These are phyloP conservation scores for Pythium guiyangense DNA, from an alignment of 352 stramenopile species.

Conservation along the genomic window DNA sequence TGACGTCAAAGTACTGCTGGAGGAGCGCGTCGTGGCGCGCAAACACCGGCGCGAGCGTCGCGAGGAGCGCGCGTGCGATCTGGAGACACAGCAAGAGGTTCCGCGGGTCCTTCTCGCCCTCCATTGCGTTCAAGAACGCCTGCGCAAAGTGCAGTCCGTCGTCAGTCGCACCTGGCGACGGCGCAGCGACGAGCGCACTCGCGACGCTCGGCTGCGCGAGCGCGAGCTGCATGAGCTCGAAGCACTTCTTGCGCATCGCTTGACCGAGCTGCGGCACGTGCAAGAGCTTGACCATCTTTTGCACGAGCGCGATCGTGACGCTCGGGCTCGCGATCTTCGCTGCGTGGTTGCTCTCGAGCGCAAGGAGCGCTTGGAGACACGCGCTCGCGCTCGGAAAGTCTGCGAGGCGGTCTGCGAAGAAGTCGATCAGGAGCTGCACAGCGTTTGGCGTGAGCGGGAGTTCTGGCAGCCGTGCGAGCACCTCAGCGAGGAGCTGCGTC, in stretches of 20 bases:
- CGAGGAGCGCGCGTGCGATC: slow-evolving; percentile 57
- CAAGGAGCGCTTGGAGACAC: slow-evolving; percentile 72
- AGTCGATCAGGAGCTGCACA: slow-evolving; percentile 72
- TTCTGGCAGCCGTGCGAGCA: slow-evolving; percentile 85
- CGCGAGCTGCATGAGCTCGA: slow-evolving; percentile 72
- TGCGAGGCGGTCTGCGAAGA: slow-evolving; percentile 80
- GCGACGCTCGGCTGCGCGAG: slow-evolving; percentile 54
- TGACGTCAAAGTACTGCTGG: slow-evolving; percentile 87
- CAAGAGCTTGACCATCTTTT: slow-evolving; percentile 57
- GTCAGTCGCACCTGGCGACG: slow-evolving; percentile 18
- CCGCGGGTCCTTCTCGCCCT: slow-evolving; percentile 89
- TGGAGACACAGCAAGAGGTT: slow-evolving; percentile 80
- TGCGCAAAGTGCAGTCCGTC: slow-evolving; percentile 57
- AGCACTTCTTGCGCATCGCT: slow-evolving; percentile 84
- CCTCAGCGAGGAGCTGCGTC: slow-evolving; percentile 82
- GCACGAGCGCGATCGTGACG: slow-evolving; percentile 50
- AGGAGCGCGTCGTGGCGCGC: slow-evolving; percentile 55
- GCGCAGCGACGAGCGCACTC: slow-evolving; percentile 34
- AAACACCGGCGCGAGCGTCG: slow-evolving; percentile 57
- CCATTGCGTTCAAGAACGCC: slow-evolving; percentile 79
- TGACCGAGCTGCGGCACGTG: slow-evolving; percentile 82
- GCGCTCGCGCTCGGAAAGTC: slow-evolving; percentile 81
- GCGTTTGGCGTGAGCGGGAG: slow-evolving; percentile 67
- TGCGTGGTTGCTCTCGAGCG: slow-evolving; percentile 66
- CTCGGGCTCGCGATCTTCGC: slow-evolving; percentile 43